These are phyloP conservation scores for Saturnispora zaruensis DNA, from an alignment of 805 yeast species.

Conservation along the genomic window DNA sequence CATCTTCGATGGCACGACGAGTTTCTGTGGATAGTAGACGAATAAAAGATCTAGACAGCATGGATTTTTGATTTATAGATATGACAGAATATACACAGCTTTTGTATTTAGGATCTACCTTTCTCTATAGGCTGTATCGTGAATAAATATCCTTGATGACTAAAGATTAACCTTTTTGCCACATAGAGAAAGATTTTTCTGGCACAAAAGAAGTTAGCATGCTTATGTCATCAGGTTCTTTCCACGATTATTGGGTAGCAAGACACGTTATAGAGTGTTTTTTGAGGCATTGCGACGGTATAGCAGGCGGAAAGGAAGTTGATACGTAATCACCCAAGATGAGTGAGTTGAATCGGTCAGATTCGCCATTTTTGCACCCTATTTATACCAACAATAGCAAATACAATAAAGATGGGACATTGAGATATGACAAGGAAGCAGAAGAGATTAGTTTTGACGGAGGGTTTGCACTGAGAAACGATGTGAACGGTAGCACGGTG, in stretches of 20 bases:
- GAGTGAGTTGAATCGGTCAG: background rate
- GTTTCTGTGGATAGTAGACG: constrained; percentile 66
- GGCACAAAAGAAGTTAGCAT: background rate
- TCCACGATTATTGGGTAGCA: background rate
- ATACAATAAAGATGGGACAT: background rate
- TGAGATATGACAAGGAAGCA: background rate
- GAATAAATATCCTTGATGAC: background rate
- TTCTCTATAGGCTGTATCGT: background rate
- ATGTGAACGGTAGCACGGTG: background rate
- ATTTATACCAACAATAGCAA: background rate
- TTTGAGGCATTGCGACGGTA: background rate
- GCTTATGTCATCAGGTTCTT: background rate
- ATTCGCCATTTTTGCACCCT: background rate
- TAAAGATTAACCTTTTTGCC: background rate
- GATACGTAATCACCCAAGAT: background rate
- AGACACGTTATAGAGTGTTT: background rate
- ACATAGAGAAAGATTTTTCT: background rate
- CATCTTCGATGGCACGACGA: constrained; percentile 73
- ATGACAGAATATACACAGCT: background rate
- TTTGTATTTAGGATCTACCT: background rate
- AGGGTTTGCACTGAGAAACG: background rate
- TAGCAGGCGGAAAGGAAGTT: background rate
- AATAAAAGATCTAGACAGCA: constrained; percentile 5
- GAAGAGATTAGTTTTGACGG: background rate
- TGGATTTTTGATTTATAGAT: background rate